These are phyloP conservation scores for Plectosphaerella plurivora DNA, from an alignment of 2,329 filamentous ascomycete species.

Conservation along the genomic window DNA sequence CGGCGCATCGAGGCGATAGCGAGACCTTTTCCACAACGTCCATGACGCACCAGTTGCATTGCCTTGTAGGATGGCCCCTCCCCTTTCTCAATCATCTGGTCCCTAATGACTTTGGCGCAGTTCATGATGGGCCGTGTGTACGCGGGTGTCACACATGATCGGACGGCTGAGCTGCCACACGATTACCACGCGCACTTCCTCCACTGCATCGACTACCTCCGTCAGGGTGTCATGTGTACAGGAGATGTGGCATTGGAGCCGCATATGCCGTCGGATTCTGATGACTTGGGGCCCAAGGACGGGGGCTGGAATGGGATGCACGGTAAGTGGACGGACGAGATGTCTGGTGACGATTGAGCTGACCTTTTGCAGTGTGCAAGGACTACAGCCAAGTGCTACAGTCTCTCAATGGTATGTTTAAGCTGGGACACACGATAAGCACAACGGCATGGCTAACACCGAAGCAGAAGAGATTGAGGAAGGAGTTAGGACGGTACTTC, in stretches of 20 bases:
- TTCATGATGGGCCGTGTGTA: slow-evolving; percentile 30
- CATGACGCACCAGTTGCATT: slow-evolving; percentile 35
- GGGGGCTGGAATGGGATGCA: slow-evolving; percentile 37
- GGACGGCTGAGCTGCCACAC: slow-evolving; percentile 12
- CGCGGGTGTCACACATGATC: slow-evolving; percentile 15
- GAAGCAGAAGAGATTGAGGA: slow-evolving; percentile 15
- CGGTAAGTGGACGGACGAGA: slow-evolving; percentile 16
- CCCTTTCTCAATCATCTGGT: background rate
- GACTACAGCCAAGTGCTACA: slow-evolving; percentile 28
- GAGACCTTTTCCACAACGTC: slow-evolving; percentile 34
- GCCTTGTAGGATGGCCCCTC: slow-evolving; percentile 22
- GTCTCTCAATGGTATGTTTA: slow-evolving; percentile 26
- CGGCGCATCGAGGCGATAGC: slow-evolving; percentile 16
- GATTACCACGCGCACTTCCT: slow-evolving; percentile 30
- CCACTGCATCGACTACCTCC: slow-evolving; percentile 36
- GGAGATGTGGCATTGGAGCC: slow-evolving; percentile 29
- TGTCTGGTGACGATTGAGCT: background rate
- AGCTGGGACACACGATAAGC: accelerated
- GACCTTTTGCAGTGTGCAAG: slow-evolving; percentile 25
- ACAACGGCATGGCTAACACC: background rate
- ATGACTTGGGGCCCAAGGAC: slow-evolving; percentile 27
- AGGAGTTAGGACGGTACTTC: slow-evolving; percentile 16
- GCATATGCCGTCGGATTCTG: slow-evolving; percentile 28
- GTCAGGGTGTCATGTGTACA: slow-evolving; percentile 29
- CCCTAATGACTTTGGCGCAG: slow-evolving; percentile 7